These are phyloP conservation scores for Blastocystis sp. DNA, from an alignment of 352 stramenopile species.

Conservation along the genomic window DNA sequence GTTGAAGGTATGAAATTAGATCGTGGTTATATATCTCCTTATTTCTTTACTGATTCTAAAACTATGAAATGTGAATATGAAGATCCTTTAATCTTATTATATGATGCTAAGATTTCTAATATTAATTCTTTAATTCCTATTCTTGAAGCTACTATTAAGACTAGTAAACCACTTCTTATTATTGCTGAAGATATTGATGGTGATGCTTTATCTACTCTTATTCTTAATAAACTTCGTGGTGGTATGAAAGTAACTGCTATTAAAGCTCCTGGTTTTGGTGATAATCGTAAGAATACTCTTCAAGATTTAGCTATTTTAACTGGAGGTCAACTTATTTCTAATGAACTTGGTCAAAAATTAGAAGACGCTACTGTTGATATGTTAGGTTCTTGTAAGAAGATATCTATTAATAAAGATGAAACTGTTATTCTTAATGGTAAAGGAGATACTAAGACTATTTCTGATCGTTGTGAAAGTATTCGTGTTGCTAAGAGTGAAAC, in stretches of 20 bases:
- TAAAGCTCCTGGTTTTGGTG: slow-evolving; percentile 95
- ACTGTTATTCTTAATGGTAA: slow-evolving; percentile 86
- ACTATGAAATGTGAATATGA: slow-evolving; percentile 92
- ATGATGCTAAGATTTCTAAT: slow-evolving; percentile 98
- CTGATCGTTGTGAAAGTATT: slow-evolving; percentile 83
- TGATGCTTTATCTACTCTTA: slow-evolving; percentile 87
- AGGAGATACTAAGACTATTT: slow-evolving; percentile 69
- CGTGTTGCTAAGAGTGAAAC: slow-evolving; percentile 75
- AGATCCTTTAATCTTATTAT: slow-evolving; percentile 90
- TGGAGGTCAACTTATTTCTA: slow-evolving; percentile 82
- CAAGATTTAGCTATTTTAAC: slow-evolving; percentile 97
- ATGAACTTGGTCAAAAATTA: slow-evolving; percentile 92
- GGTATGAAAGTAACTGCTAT: slow-evolving; percentile 97
- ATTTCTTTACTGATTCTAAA: slow-evolving; percentile 99
- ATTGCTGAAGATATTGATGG: slow-evolving; percentile 96
- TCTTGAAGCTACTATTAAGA: slow-evolving; percentile 87
- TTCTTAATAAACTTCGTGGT: slow-evolving; percentile 98
- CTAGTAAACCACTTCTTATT: slow-evolving; percentile 85
- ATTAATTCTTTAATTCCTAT: slow-evolving; percentile 84
- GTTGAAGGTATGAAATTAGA: slow-evolving; percentile 99
- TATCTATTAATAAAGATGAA: slow-evolving; percentile 95
- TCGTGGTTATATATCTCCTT: slow-evolving; percentile 96
- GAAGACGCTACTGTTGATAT: slow-evolving; percentile 81
- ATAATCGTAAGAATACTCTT: slow-evolving; percentile 97
- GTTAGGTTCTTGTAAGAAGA: slow-evolving; percentile 74